Evolutionary conservation across 257 asterid genomes (phyloP).

Genomic region (Solanum habrochaites): DNA sequence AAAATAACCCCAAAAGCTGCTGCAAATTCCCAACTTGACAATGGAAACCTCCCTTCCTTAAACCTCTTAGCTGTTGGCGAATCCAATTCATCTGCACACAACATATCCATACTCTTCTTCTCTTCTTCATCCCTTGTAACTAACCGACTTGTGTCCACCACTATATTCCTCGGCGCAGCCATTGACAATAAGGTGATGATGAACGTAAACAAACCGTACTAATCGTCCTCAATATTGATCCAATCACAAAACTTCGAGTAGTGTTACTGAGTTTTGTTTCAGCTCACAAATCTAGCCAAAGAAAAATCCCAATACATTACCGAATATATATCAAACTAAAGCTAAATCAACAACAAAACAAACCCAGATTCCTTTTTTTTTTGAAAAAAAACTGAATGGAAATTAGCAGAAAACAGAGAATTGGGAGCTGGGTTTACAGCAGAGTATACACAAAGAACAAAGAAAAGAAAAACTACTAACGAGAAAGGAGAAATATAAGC

Average conservation of each 20-base stretch:
- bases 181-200: slow-evolving; percentile 10
- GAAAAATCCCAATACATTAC: background rate
- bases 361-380: background rate
- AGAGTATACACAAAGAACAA: background rate
- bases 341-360: background rate
- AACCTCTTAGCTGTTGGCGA: slow-evolving; percentile 54
- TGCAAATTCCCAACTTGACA: slow-evolving; percentile 56
- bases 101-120: slow-evolving; percentile 11
- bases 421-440: background rate
- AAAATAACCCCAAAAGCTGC: slow-evolving; percentile 56
- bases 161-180: slow-evolving; percentile 63
- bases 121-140: slow-evolving; percentile 29
- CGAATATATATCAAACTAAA: background rate
- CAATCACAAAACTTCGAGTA: background rate
- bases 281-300: background rate
- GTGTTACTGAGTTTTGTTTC: background rate
- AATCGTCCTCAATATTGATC: background rate
- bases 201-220: background rate
- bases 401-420: background rate
- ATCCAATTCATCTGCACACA: slow-evolving; percentile 7
- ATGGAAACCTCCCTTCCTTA: slow-evolving; percentile 40
- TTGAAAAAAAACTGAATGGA: background rate
- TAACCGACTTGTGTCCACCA: slow-evolving; percentile 34
- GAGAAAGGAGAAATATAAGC: background rate
- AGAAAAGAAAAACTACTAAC: background rate